Evolutionary conservation across 129 eudicot species (phyloP).

Genomic region (Lonicera japonica): DNA sequence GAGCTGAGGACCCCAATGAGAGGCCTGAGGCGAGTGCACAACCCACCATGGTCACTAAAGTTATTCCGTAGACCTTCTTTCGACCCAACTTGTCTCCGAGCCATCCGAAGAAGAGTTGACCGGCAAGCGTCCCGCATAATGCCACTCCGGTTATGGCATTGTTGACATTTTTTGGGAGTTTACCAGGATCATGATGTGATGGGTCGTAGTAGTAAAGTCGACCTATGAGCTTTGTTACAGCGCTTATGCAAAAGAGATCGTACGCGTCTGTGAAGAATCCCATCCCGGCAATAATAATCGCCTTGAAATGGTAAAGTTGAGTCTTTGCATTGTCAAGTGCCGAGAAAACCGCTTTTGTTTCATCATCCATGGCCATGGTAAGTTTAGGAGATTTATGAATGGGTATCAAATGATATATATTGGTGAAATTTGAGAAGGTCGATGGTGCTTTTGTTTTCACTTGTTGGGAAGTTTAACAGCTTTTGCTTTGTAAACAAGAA

Average conservation of each 20-base stretch:
- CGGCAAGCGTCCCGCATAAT: conserved; percentile 19
- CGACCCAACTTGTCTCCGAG: conserved; percentile 40
- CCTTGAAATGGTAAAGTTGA: conserved; percentile 24
- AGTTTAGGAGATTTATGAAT: background rate
- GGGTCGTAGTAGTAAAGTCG: conserved; percentile 25
- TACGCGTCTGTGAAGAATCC: conserved; percentile 32
- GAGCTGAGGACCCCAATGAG: conserved; percentile 20
- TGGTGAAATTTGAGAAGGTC: conserved; percentile 1
- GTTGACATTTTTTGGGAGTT: conserved; percentile 13
- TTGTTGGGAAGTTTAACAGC: conserved; percentile 2
- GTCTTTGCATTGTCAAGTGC: conserved; percentile 29
- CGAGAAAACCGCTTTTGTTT: conserved; percentile 10
- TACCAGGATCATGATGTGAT: conserved; percentile 6
- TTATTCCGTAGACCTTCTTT: conserved; percentile 33
- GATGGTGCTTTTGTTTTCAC: background rate
- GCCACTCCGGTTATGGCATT: conserved; percentile 21
- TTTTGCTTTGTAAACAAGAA: conserved; percentile 16
- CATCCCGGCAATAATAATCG: conserved; percentile 30
- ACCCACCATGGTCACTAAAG: conserved; percentile 30
- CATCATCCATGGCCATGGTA: conserved; percentile 14
- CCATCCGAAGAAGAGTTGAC: conserved; percentile 45
- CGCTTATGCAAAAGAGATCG: conserved; percentile 24
- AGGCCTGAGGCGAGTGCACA: conserved; percentile 43
- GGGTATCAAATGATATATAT: background rate
- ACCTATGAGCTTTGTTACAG: conserved; percentile 24